Conservation (phyloP, 1,284 basidiomycete genomes). For the Athelia psychrophila region DNA sequence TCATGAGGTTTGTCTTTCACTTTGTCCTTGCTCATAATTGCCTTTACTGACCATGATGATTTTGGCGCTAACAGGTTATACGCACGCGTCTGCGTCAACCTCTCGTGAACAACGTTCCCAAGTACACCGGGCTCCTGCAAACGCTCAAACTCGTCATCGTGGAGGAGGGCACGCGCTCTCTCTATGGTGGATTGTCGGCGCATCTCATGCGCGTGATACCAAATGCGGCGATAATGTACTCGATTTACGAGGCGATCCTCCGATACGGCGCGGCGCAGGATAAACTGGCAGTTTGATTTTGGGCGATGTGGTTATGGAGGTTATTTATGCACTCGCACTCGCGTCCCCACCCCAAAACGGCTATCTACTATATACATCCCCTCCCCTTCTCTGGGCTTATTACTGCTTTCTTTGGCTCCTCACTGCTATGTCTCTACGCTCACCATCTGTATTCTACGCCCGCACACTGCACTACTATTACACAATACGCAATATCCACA, state of each 20-base stretch:
- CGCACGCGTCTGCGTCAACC: slow-evolving; percentile 93
- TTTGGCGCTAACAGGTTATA: slow-evolving; percentile 63
- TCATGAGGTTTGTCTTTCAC: slow-evolving; percentile 70
- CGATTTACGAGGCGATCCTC: slow-evolving; percentile 75
- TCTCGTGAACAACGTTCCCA: slow-evolving; percentile 66
- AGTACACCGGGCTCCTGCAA: slow-evolving; percentile 87
- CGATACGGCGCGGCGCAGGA: slow-evolving; percentile 44
- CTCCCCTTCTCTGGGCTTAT: no score
- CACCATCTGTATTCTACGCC: no score
- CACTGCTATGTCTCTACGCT: no score
- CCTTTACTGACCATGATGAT: not conserved
- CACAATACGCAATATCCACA: no score
- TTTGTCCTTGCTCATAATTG: not conserved
- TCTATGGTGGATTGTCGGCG: slow-evolving; percentile 93
- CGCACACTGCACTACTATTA: no score
- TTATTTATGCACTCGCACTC: no score
- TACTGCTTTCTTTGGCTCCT: no score
- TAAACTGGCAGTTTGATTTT: no score
- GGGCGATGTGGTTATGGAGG: no score
- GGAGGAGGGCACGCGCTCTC: slow-evolving; percentile 84
- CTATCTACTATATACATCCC: no score
- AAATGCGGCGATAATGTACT: slow-evolving; percentile 97
- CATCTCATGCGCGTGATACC: slow-evolving; percentile 97
- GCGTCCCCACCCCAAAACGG: no score
- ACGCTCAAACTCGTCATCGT: slow-evolving; percentile 84